phyloP scores from a whole-genome alignment of 176 grass and related monocot species.

The Stipa capillata region DNA sequence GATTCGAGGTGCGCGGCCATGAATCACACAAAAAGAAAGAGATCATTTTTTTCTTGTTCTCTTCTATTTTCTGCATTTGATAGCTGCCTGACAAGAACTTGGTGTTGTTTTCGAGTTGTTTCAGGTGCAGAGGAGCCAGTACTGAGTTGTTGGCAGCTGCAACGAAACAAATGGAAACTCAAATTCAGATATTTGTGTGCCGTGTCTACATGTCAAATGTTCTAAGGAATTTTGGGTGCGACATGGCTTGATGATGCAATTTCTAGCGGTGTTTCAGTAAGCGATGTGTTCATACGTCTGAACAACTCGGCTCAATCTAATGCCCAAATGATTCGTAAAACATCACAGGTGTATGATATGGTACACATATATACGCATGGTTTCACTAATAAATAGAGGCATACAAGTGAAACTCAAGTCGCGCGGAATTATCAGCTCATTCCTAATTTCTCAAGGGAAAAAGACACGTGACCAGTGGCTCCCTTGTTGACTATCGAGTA shows the following conservation, averaged over 20 bases:
- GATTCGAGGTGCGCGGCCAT: slow-evolving; percentile 48
- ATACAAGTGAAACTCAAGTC: no score
- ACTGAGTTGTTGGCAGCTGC: slow-evolving; percentile 4
- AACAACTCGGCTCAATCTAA: not conserved
- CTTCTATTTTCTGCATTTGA: not conserved
- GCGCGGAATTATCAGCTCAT: no score
- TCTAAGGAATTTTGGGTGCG: not conserved
- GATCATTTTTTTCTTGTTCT: not conserved
- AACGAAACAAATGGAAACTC: not conserved
- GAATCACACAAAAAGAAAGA: not conserved
- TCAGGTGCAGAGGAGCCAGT: slow-evolving; percentile 33
- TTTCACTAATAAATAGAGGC: no score
- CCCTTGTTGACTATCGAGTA: no score
- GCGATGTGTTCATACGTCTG: not conserved
- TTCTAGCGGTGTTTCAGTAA: not conserved
- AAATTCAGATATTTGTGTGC: not conserved
- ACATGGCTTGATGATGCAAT: not conserved
- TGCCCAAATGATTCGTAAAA: not conserved
- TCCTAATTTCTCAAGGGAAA: no score
- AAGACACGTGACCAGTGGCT: no score
- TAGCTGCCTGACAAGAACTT: not conserved
- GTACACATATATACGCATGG: no score
- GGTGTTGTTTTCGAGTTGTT: slow-evolving; percentile 1
- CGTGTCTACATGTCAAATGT: not conserved
- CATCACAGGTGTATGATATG: not conserved